These are phyloP conservation scores for Gossypium stocksii DNA, from an alignment of 345 rosid genomes.

Conservation along the genomic window DNA sequence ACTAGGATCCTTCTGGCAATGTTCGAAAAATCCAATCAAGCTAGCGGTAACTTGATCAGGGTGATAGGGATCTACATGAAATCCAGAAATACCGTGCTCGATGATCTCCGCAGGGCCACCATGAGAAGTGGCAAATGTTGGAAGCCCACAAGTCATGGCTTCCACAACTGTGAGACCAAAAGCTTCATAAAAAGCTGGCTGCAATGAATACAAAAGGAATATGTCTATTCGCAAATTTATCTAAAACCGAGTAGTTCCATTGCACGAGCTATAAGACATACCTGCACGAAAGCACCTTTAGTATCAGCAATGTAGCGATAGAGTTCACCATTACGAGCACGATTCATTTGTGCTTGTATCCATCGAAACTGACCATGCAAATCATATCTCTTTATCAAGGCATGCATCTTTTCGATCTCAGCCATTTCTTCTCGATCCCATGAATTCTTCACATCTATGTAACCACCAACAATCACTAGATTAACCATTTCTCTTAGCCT, in stretches of 20 bases:
- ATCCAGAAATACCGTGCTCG: slow-evolving; percentile 75
- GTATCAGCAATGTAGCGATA: slow-evolving; percentile 73
- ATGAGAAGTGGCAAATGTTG: slow-evolving; percentile 78
- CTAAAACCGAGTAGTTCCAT: not conserved
- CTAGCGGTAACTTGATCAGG: slow-evolving; percentile 63
- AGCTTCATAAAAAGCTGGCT: slow-evolving; percentile 82
- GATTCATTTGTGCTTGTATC: slow-evolving; percentile 86
- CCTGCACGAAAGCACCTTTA: slow-evolving; percentile 60
- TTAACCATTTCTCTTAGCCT: slow-evolving; percentile 45
- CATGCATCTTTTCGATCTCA: slow-evolving; percentile 79
- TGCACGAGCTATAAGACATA: not conserved
- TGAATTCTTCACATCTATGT: slow-evolving; percentile 65
- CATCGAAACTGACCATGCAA: slow-evolving; percentile 73
- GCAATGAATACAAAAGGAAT: slow-evolving; percentile 15
- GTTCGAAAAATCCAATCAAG: slow-evolving; percentile 58
- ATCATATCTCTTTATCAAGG: slow-evolving; percentile 53
- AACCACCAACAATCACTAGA: slow-evolving; percentile 56
- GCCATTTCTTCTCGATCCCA: slow-evolving; percentile 75
- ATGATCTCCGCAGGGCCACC: slow-evolving; percentile 95
- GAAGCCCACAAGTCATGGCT: slow-evolving; percentile 86
- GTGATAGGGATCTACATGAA: slow-evolving; percentile 82
- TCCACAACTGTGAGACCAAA: slow-evolving; percentile 83
- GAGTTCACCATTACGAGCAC: slow-evolving; percentile 77
- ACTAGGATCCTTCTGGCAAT: slow-evolving; percentile 51
- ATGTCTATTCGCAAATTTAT: not conserved